Evolutionary conservation across 1,139 yeast genomes (phyloP).

Genomic region (Nadsonia starkeyi-henricii): DNA sequence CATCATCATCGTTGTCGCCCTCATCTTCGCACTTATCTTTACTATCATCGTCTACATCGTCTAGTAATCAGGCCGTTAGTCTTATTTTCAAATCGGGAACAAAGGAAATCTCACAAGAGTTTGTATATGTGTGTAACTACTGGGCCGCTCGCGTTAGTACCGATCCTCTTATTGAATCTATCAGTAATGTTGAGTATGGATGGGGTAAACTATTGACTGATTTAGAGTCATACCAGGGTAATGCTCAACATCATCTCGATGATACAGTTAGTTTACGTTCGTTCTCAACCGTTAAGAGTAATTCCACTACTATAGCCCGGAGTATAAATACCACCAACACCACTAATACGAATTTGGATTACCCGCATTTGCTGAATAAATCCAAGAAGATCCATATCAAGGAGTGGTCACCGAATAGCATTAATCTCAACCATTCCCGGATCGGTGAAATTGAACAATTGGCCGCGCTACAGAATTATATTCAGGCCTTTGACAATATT

Average conservation of each 20-base stretch:
- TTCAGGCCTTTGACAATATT: conserved; percentile 13
- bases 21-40: conserved; percentile 10
- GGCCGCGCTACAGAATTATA: conserved; percentile 14
- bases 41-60: conserved; percentile 15
- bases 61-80: conserved; percentile 18
- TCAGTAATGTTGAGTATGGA: conserved; percentile 70
- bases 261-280: neutral
- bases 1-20: neutral
- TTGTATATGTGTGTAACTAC: conserved; percentile 66
- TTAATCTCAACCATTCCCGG: conserved; percentile 16
- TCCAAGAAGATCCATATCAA: conserved; percentile 9
- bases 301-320: neutral
- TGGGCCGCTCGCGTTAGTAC: conserved; percentile 84
- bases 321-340: neutral
- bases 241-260: neutral
- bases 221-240: conserved; percentile 1
- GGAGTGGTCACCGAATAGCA: conserved; percentile 22
- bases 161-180: conserved; percentile 49
- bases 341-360: neutral
- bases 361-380: neutral
- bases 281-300: conserved; percentile 4
- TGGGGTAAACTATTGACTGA: conserved; percentile 36
- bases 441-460: conserved; percentile 19
- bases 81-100: conserved; percentile 40
- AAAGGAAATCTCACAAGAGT: conserved; percentile 53